phyloP scores from a whole-genome alignment of 768 basidiomycete genomes.

The Hypsizygus marmoreus region DNA sequence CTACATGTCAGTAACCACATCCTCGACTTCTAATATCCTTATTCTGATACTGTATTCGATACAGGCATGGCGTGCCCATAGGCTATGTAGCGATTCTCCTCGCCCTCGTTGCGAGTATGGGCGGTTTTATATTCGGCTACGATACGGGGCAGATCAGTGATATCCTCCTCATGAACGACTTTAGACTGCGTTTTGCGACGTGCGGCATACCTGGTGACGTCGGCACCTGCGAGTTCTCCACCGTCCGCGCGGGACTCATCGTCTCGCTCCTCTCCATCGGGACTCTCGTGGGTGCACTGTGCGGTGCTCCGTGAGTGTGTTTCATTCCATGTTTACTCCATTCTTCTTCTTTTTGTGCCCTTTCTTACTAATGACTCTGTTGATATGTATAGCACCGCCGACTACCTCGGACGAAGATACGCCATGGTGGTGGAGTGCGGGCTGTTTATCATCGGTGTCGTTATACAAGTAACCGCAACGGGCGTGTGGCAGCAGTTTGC shows the following conservation, averaged over 20 bases:
- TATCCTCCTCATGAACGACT: slow-evolving; percentile 73
- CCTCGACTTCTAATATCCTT: not conserved
- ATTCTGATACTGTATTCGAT: not conserved
- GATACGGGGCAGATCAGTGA: slow-evolving; percentile 81
- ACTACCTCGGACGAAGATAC: slow-evolving; percentile 62
- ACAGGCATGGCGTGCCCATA: slow-evolving; percentile 60
- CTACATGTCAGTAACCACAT: slow-evolving; percentile 14
- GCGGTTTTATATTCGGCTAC: slow-evolving; percentile 69
- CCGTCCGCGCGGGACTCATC: slow-evolving; percentile 63
- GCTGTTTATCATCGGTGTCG: slow-evolving; percentile 60
- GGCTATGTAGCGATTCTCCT: slow-evolving; percentile 65
- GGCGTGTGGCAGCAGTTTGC: slow-evolving; percentile 67
- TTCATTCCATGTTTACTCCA: not conserved
- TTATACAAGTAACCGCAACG: slow-evolving; percentile 56
- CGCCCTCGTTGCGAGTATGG: slow-evolving; percentile 70
- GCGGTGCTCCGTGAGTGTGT: slow-evolving; percentile 57
- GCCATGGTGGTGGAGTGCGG: slow-evolving; percentile 66
- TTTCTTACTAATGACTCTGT: no score
- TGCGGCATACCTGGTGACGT: slow-evolving; percentile 42
- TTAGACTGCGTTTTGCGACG: slow-evolving; percentile 60
- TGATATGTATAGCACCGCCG: slow-evolving; percentile 57
- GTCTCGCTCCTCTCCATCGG: slow-evolving; percentile 74
- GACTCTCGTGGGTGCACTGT: slow-evolving; percentile 61
- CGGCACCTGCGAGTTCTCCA: slow-evolving; percentile 52
- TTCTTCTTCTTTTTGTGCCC: slow-evolving; percentile 2